These are phyloP conservation scores for Botrytis byssoidea DNA, from an alignment of 2,329 filamentous ascomycete species.

Conservation along the genomic window DNA sequence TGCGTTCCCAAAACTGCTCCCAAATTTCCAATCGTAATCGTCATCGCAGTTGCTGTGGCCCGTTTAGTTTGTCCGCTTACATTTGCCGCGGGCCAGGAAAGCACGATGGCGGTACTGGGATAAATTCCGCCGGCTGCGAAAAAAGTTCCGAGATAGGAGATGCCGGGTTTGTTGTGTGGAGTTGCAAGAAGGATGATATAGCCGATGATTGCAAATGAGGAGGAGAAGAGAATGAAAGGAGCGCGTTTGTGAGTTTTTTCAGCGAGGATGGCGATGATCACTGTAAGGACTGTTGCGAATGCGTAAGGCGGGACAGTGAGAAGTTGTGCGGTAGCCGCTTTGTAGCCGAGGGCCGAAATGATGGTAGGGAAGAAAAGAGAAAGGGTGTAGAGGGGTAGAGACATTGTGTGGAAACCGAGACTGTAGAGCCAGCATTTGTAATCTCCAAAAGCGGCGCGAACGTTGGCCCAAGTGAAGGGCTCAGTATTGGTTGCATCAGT, in stretches of 20 bases:
- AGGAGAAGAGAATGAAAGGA: slow-evolving; percentile 60
- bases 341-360: slow-evolving; percentile 54
- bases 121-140: slow-evolving; percentile 67
- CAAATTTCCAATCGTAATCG: slow-evolving; percentile 69
- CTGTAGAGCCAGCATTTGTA: slow-evolving; percentile 73
- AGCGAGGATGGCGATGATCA: slow-evolving; percentile 57
- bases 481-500: slow-evolving; percentile 69
- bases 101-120: slow-evolving; percentile 59
- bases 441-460: slow-evolving; percentile 61
- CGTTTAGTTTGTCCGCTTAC: slow-evolving; percentile 70
- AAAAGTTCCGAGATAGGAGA: slow-evolving; percentile 61
- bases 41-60: slow-evolving; percentile 66
- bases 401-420: slow-evolving; percentile 70
- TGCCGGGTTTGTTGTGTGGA: slow-evolving; percentile 46
- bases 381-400: slow-evolving; percentile 57
- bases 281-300: slow-evolving; percentile 58
- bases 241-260: slow-evolving; percentile 58
- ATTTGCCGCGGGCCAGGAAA: slow-evolving; percentile 71
- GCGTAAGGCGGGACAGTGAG: slow-evolving; percentile 65
- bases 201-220: slow-evolving; percentile 57
- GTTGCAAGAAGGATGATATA: slow-evolving; percentile 58
- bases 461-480: slow-evolving; percentile 65
- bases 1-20: slow-evolving; percentile 70
- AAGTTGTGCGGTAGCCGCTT: slow-evolving; percentile 53
- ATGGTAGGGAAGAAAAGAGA: slow-evolving; percentile 58